Conservation (phyloP, 305 asterid species). For the Fraxinus albicans region DNA sequence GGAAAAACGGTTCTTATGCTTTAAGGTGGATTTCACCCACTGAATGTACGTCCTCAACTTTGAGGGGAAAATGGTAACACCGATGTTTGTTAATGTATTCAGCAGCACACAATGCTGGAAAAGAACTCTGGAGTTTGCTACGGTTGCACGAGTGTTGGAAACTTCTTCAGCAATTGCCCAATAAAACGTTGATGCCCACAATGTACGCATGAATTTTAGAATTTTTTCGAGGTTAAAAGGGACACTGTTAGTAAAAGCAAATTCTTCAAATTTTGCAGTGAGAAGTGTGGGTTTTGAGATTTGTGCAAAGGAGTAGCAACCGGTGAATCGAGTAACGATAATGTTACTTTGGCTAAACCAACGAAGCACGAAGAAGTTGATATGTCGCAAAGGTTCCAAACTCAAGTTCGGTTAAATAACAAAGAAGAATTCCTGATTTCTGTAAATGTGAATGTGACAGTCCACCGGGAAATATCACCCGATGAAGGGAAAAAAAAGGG, state of each 20-base stretch:
- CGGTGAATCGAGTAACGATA: no score
- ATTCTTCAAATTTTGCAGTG: background rate
- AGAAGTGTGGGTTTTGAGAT: background rate
- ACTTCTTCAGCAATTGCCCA: background rate
- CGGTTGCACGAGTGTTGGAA: background rate
- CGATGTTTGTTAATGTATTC: background rate
- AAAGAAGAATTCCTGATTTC: no score
- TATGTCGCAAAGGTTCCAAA: no score
- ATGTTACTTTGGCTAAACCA: no score
- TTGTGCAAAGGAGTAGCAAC: no score
- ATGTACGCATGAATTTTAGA: background rate
- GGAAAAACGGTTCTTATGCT: background rate
- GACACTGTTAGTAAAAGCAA: background rate
- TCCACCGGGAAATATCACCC: no score
- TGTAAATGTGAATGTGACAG: no score
- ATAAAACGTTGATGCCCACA: background rate
- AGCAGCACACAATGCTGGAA: background rate
- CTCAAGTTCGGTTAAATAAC: no score
- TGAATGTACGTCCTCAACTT: background rate
- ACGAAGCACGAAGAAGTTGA: background rate
- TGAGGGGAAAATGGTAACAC: background rate
- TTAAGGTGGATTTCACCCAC: background rate
- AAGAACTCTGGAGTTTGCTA: background rate
- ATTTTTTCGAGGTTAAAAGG: background rate
- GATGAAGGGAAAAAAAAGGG: no score